A percentile compares a stretch with the other conserved stretches of the same genome.
Conservation (phyloP, 495 filamentous ascomycete genomes). For the Daldinia decipiens region DNA sequence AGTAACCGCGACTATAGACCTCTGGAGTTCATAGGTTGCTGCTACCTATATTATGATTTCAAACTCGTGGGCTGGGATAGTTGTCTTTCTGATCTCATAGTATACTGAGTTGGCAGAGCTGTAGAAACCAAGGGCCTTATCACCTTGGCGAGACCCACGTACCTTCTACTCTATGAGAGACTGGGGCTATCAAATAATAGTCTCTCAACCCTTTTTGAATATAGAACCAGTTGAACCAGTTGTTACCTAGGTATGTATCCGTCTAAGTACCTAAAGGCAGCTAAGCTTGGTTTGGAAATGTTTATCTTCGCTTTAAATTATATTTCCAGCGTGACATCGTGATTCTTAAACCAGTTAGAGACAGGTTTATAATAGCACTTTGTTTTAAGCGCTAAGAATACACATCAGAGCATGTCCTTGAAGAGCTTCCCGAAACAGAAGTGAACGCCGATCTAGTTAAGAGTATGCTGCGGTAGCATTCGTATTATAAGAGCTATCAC, state of each 20-base stretch:
- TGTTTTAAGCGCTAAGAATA: background rate
- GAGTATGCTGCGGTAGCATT: conserved; percentile 3
- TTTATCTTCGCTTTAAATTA: background rate
- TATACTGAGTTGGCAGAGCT: background rate
- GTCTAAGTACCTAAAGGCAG: background rate
- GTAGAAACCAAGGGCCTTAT: background rate
- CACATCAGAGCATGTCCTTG: background rate
- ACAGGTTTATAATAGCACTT: background rate
- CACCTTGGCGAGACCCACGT: background rate
- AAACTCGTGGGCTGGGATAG: background rate
- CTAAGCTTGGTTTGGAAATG: background rate
- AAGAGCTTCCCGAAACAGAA: background rate
- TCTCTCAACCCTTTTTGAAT: background rate
- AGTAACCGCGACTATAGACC: background rate
- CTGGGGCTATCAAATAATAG: background rate
- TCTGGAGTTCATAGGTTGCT: background rate
- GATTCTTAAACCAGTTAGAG: background rate
- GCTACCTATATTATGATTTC: background rate
- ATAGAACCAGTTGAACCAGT: background rate
- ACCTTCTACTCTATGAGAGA: background rate
- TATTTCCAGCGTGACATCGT: background rate
- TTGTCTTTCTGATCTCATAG: background rate
- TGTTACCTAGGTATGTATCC: too few relatives aligned
- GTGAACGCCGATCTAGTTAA: background rate
- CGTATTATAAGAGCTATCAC: background rate